Evolutionary conservation across 2,329 filamentous ascomycete genomes (phyloP).

Genomic region (Rhinocladiella similis): DNA sequence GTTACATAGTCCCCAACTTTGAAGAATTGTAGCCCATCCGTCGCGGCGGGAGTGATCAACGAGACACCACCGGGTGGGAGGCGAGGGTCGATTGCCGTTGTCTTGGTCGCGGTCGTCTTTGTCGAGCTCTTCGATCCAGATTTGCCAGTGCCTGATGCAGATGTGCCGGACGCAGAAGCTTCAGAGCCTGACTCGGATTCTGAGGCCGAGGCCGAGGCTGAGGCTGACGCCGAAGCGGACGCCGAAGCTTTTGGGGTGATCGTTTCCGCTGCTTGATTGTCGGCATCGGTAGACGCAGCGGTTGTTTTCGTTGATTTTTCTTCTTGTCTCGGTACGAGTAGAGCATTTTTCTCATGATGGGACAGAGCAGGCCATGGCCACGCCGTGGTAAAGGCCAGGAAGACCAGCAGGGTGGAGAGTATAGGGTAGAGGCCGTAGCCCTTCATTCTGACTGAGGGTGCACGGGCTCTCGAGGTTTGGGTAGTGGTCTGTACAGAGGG

Average conservation of each 20-base stretch:
- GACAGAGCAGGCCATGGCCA: slow-evolving; percentile 35
- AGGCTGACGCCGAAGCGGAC: not conserved
- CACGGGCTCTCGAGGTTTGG: not conserved
- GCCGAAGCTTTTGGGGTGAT: slow-evolving; percentile 5
- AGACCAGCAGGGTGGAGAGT: slow-evolving; percentile 26
- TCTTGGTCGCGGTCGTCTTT: slow-evolving; percentile 28
- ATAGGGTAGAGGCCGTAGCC: slow-evolving; percentile 24
- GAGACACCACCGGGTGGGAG: slow-evolving; percentile 59
- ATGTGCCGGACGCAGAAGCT: slow-evolving; percentile 13
- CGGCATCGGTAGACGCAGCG: slow-evolving; percentile 1
- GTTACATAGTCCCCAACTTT: slow-evolving; percentile 64
- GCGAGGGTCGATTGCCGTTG: slow-evolving; percentile 53
- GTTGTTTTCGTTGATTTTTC: not conserved
- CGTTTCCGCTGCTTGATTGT: slow-evolving; percentile 9
- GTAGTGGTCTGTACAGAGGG: not conserved
- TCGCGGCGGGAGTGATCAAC: slow-evolving; percentile 59
- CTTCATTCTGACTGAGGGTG: slow-evolving; percentile 19
- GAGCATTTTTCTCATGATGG: slow-evolving; percentile 22
- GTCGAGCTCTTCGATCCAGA: slow-evolving; percentile 19
- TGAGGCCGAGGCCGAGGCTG: slow-evolving; percentile 12
- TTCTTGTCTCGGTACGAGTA: slow-evolving; percentile 30
- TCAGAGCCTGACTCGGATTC: slow-evolving; percentile 3
- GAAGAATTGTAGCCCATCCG: slow-evolving; percentile 57
- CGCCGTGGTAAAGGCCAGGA: slow-evolving; percentile 30
- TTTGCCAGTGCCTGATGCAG: slow-evolving; percentile 8